Evolutionary conservation across 2,329 filamentous ascomycete species (phyloP).

Genomic region (Fusarium beomiforme): DNA sequence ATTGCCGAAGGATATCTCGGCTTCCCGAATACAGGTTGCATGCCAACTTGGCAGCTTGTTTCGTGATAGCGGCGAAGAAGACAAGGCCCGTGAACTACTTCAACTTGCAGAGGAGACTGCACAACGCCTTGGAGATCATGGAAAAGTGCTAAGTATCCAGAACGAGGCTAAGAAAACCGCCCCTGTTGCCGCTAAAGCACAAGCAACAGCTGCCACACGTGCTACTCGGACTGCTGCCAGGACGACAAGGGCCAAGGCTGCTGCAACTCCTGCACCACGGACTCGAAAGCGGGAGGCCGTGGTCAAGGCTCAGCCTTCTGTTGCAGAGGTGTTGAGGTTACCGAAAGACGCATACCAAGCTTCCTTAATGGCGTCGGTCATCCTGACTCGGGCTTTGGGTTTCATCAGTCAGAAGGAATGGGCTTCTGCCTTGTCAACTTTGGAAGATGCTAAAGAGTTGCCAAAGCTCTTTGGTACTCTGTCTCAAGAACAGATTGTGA

Average conservation of each 20-base stretch:
- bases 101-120: constrained; percentile 61
- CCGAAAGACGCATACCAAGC: constrained; percentile 50
- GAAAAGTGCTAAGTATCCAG: constrained; percentile 19
- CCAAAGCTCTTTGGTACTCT: constrained; percentile 53
- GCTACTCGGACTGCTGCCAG: constrained; percentile 41
- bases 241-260: constrained; percentile 36
- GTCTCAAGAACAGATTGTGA: constrained; percentile 66
- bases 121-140: constrained; percentile 45
- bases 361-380: constrained; percentile 49
- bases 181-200: constrained; percentile 19
- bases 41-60: constrained; percentile 67
- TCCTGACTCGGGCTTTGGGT: constrained; percentile 54
- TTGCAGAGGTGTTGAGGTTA: constrained; percentile 26
- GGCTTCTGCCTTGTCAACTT: constrained; percentile 63
- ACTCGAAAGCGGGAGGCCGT: constrained; percentile 34
- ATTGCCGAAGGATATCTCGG: constrained; percentile 55
- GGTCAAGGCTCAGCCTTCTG: constrained; percentile 40
- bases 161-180: constrained; percentile 24
- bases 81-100: constrained; percentile 56
- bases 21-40: constrained; percentile 55
- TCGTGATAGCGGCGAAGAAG: constrained; percentile 58
- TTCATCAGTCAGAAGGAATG: constrained; percentile 64
- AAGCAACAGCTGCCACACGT: constrained; percentile 37
- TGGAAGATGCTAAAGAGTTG: constrained; percentile 61
- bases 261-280: constrained; percentile 23